phyloP scores from a whole-genome alignment of 495 filamentous ascomycete genomes.

The Baudoinia panamericana region DNA sequence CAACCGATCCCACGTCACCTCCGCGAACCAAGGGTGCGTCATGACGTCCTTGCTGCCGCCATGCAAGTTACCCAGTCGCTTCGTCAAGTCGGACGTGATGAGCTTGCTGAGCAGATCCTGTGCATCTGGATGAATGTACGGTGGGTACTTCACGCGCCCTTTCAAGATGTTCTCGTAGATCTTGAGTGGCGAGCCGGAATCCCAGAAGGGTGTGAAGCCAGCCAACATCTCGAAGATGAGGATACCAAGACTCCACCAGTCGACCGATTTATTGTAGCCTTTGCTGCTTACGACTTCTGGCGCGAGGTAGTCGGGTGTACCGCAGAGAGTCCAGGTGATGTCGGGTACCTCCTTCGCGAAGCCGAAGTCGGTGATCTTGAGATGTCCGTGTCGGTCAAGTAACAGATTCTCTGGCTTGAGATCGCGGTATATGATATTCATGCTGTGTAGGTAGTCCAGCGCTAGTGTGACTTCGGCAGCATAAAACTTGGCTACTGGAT shows the following conservation, averaged over 20 bases:
- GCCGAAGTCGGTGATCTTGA: conserved; percentile 98
- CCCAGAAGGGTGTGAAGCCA: conserved; percentile 97
- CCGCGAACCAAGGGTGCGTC: conserved; percentile 87
- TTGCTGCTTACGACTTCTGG: conserved; percentile 95
- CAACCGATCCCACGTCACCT: conserved; percentile 94
- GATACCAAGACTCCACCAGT: conserved; percentile 98
- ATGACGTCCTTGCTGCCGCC: conserved; percentile 90
- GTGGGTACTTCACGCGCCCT: conserved; percentile 86
- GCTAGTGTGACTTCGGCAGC: conserved; percentile 93
- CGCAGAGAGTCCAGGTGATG: conserved; percentile 97
- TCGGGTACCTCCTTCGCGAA: conserved; percentile 97
- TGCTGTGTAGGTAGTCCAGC: conserved; percentile 86
- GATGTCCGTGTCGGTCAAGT: conserved; percentile 86
- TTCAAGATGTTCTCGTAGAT: conserved; percentile 98
- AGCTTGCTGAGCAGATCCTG: conserved; percentile 82
- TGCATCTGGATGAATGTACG: conserved; percentile 87
- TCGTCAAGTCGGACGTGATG: conserved; percentile 90
- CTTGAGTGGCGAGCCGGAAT: conserved; percentile 91
- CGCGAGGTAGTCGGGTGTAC: conserved; percentile 95
- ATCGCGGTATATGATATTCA: conserved; percentile 95
- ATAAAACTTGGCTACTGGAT: conserved; percentile 98
- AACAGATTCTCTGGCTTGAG: conserved; percentile 93
- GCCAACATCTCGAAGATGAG: conserved; percentile 99
- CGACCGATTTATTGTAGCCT: conserved; percentile 97
- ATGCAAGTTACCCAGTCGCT: conserved; percentile 85